A percentile compares a stretch with the other conserved stretches of the same genome.
These are phyloP conservation scores for Didymella keratinophila DNA, from an alignment of 2,329 filamentous ascomycete species.

Conservation along the genomic window DNA sequence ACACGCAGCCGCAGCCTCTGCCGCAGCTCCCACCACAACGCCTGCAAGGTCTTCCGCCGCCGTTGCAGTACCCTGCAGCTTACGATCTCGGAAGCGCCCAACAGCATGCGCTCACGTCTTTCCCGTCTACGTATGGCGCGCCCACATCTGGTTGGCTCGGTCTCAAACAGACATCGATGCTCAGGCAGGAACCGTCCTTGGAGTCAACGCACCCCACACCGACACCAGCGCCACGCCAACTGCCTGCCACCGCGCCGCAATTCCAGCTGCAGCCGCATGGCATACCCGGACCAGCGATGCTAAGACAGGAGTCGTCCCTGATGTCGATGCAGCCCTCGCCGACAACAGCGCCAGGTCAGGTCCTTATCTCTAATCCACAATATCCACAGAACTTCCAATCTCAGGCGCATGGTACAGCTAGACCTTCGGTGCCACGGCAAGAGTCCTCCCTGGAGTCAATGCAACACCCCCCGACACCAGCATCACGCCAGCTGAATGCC, in stretches of 20 bases:
- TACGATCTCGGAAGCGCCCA: background rate
- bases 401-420: no score
- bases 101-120: background rate
- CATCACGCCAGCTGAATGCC: background rate
- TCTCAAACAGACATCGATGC: background rate
- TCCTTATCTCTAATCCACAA: no score
- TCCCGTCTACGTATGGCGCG: background rate
- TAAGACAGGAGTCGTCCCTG: background rate
- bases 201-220: background rate
- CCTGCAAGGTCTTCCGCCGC: background rate
- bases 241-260: background rate
- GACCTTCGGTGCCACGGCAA: background rate
- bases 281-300: background rate
- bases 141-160: background rate
- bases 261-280: background rate
- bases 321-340: background rate
- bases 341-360: background rate
- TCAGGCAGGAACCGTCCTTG: background rate
- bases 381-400: no score
- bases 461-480: background rate
- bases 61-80: background rate
- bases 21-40: constrained; percentile 4
- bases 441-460: constrained; percentile 1
- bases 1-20: background rate
- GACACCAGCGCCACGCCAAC: background rate